Evolutionary conservation across 306 rosid species (phyloP).

Genomic region (Hippophae tibetana): DNA sequence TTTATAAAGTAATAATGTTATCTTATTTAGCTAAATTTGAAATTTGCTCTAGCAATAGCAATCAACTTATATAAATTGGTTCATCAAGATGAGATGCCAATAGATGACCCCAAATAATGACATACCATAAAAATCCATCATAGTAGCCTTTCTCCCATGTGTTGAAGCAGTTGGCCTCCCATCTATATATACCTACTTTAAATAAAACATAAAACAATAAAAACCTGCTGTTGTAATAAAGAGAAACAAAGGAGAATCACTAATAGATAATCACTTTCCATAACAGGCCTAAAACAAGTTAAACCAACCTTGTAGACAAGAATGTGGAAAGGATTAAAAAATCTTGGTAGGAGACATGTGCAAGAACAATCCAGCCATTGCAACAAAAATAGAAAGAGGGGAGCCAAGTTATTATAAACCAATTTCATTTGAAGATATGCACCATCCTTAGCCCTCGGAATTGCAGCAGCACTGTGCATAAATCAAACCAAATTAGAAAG

Average conservation of each 20-base stretch:
- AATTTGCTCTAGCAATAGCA: too few species aligned
- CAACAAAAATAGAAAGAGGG: conserved; percentile 41
- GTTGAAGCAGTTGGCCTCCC: conserved; percentile 39
- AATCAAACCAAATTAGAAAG: too few species aligned
- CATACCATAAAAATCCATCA: conserved; percentile 51
- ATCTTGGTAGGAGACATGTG: conserved; percentile 43
- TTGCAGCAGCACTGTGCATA: conserved; percentile 65
- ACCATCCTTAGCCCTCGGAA: conserved; percentile 49
- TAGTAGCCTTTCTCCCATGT: conserved; percentile 54
- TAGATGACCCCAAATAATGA: not conserved
- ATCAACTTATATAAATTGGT: too few species aligned
- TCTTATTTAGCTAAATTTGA: too few species aligned
- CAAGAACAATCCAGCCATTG: conserved; percentile 58
- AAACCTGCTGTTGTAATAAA: not conserved
- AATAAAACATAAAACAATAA: conserved; percentile 12
- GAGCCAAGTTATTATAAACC: conserved; percentile 52
- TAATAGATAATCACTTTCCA: not conserved
- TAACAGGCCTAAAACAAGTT: not conserved
- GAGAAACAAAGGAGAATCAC: not conserved
- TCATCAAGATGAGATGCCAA: too few species aligned
- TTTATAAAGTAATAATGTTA: too few species aligned
- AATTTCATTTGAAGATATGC: conserved; percentile 56
- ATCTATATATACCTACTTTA: conserved; percentile 32
- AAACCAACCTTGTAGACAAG: conserved; percentile 50
- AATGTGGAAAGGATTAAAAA: conserved; percentile 47